Percentiles rank a stretch among this genome's conserved stretches.
phyloP scores from a whole-genome alignment of 148 eudicot species.

The Arbutus unedo region DNA sequence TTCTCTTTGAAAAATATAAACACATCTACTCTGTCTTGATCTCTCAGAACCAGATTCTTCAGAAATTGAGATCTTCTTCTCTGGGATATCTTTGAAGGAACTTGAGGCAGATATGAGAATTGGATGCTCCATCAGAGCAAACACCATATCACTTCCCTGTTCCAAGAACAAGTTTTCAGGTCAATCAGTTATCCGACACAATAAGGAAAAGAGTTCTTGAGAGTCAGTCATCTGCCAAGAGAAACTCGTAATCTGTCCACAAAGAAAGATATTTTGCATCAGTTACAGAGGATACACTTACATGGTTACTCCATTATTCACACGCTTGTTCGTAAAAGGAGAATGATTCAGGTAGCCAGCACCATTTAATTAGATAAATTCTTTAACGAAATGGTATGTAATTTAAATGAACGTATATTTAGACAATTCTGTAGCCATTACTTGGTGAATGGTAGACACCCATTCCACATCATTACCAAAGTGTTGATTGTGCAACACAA shows the following conservation, averaged over 20 bases:
- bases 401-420: not conserved
- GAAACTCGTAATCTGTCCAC: not conserved
- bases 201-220: not conserved
- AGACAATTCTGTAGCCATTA: not conserved
- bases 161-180: conserved; percentile 18
- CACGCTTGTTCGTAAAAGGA: not conserved
- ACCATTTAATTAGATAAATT: not conserved
- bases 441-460: not conserved
- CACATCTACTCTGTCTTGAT: conserved; percentile 44
- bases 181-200: not conserved
- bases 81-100: conserved; percentile 53
- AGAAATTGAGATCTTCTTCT: conserved; percentile 46
- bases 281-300: not conserved
- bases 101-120: conserved; percentile 56
- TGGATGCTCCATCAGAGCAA: conserved; percentile 71
- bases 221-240: not conserved
- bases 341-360: not conserved
- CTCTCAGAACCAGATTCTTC: conserved; percentile 40
- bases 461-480: not conserved
- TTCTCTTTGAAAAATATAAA: conserved; percentile 87
- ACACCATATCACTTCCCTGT: conserved; percentile 48
- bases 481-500: not conserved
- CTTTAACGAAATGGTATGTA: not conserved
- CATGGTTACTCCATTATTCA: not conserved
- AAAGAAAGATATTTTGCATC: not conserved